phyloP scores from a whole-genome alignment of 495 filamentous ascomycete species.

The Eremomyces bilateralis region DNA sequence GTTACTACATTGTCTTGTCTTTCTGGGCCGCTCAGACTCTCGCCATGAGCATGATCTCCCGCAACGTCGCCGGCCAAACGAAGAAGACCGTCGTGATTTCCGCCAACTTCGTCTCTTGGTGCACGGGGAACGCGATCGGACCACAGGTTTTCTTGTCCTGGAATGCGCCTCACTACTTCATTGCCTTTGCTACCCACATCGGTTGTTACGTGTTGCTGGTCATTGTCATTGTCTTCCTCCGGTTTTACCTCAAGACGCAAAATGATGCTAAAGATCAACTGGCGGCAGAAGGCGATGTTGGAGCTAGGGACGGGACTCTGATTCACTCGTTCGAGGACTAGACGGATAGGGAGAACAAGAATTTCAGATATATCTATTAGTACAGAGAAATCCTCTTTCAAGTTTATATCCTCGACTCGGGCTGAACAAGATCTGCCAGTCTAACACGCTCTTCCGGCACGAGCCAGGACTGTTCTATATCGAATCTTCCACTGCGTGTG shows the following conservation, averaged over 20 bases:
- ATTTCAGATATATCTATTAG: constrained; percentile 30
- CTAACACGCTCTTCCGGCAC: no score
- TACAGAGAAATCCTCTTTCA: no score
- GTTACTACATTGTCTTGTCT: constrained; percentile 33
- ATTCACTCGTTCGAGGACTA: constrained; percentile 34
- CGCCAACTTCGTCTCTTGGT: constrained; percentile 28
- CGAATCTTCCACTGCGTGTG: no score
- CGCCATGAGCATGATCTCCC: constrained; percentile 27
- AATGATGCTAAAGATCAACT: constrained; percentile 27
- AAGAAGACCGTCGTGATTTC: constrained; percentile 29
- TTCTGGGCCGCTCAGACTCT: constrained; percentile 36
- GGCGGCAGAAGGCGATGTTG: constrained; percentile 22
- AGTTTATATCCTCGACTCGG: no score
- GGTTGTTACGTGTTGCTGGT: constrained; percentile 30
- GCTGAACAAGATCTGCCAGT: no score
- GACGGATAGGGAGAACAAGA: constrained; percentile 34
- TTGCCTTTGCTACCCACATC: constrained; percentile 32
- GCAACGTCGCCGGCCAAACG: constrained; percentile 33
- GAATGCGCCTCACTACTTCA: constrained; percentile 29
- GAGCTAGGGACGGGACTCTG: constrained; percentile 21
- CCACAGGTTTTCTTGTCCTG: constrained; percentile 31
- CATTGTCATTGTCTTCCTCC: constrained; percentile 23
- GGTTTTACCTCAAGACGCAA: constrained; percentile 24
- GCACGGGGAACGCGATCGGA: constrained; percentile 25
- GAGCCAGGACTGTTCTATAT: no score